Conservation (phyloP, 371 early-diverging fungal genomes). For the Batkoa obscura region DNA sequence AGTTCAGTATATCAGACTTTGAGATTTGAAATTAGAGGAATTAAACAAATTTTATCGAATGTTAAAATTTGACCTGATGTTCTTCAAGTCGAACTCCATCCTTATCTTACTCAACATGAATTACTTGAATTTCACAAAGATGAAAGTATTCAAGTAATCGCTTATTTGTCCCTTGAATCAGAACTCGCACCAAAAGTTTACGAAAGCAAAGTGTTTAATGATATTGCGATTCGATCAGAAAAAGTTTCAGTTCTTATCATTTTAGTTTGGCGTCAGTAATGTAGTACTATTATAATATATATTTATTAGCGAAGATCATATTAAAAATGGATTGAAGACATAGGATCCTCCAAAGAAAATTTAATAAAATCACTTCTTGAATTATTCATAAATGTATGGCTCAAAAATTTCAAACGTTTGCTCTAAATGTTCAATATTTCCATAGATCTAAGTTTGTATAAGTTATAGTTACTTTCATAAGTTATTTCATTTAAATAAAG, state of each 20-base stretch:
- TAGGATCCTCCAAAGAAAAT: no score
- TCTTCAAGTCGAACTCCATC: constrained; percentile 47
- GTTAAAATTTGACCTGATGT: constrained; percentile 23
- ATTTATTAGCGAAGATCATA: no score
- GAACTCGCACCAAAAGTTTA: constrained; percentile 19
- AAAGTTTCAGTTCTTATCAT: constrained; percentile 25
- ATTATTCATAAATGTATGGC: no score
- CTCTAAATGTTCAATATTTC: no score
- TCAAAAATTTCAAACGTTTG: no score
- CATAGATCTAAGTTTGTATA: no score
- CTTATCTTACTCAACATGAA: constrained; percentile 36
- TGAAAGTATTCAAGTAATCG: constrained; percentile 30
- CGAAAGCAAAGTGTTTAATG: constrained; percentile 17
- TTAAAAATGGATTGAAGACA: no score
- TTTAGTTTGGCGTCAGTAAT: constrained; percentile 23
- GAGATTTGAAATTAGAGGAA: constrained; percentile 19
- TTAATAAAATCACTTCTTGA: no score
- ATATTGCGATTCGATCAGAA: constrained; percentile 21
- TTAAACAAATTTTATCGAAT: constrained; percentile 25
- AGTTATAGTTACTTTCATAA: no score
- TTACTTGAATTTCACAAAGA: constrained; percentile 22
- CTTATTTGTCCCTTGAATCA: constrained; percentile 39
- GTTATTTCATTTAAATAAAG: no score
- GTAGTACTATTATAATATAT: constrained; percentile 24
- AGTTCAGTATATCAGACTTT: no score